Percentiles rank a stretch among this genome's conserved stretches.
Conservation (phyloP, 345 rosid species). For the Brassica rapa region DNA sequence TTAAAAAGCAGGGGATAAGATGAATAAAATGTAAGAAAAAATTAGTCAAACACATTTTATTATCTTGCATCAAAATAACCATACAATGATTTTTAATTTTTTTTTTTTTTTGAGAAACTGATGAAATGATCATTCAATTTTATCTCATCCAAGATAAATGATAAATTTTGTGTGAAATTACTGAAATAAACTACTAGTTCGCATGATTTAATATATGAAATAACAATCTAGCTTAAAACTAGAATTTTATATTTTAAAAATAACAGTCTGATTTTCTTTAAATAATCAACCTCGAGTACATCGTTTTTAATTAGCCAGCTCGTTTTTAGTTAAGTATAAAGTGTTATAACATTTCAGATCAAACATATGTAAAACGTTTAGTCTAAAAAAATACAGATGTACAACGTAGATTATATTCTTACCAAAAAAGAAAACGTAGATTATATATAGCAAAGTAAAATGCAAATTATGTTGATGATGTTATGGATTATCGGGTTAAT, state of each 20-base stretch:
- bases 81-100: neutral
- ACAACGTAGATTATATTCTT: too few relatives aligned
- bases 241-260: neutral
- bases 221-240: neutral
- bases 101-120: neutral
- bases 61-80: neutral
- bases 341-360: conserved; percentile 14
- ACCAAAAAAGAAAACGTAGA: neutral
- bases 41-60: neutral
- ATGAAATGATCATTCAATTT: neutral
- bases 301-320: neutral
- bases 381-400: too few relatives aligned
- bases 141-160: neutral
- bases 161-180: neutral
- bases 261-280: conserved; percentile 5
- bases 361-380: conserved; percentile 3
- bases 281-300: conserved; percentile 17
- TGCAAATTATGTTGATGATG: neutral
- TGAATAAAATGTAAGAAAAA: neutral
- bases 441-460: conserved; percentile 6
- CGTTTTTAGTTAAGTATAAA: conserved; percentile 18
- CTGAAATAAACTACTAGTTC: neutral
- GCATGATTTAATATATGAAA: neutral
- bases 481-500: conserved; percentile 19
- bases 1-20: neutral